Evolutionary conservation across 371 early-diverging fungal species (phyloP).

Genomic region (Mycotypha africana): DNA sequence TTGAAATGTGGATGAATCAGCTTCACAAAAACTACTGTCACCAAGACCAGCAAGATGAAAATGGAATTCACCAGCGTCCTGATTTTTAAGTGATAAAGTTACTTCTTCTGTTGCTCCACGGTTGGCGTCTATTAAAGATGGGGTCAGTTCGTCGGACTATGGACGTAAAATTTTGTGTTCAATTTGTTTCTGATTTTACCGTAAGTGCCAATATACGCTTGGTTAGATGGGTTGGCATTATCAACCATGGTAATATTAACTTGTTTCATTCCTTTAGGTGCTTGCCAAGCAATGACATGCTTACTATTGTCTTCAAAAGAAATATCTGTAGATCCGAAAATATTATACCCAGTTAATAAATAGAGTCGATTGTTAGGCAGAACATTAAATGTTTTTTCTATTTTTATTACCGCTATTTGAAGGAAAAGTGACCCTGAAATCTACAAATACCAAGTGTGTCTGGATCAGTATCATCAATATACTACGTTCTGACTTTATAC

Average conservation of each 20-base stretch:
- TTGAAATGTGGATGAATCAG: conserved; percentile 20
- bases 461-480: no score
- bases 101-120: conserved; percentile 26
- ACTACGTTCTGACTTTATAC: neutral
- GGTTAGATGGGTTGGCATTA: conserved; percentile 6
- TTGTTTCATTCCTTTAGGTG: conserved; percentile 16
- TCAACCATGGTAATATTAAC: conserved; percentile 29
- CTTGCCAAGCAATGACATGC: conserved; percentile 38
- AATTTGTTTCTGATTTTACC: conserved; percentile 14
- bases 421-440: conserved; percentile 28
- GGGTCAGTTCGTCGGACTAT: no score
- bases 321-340: conserved; percentile 26
- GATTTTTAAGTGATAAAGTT: conserved; percentile 16
- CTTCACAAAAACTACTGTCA: conserved; percentile 14
- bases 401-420: no score
- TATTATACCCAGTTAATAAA: no score
- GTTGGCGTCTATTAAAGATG: conserved; percentile 31
- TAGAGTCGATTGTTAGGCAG: no score
- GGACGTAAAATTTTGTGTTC: no score
- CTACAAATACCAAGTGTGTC: no score
- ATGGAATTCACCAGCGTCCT: conserved; percentile 24
- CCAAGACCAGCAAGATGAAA: conserved; percentile 24
- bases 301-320: conserved; percentile 25
- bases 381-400: no score
- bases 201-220: conserved; percentile 21